Evolutionary conservation across 345 rosid species (phyloP), one percentile per base, ranked within the genome.

Genomic region (Eucalyptus polyanthemos): DNA sequence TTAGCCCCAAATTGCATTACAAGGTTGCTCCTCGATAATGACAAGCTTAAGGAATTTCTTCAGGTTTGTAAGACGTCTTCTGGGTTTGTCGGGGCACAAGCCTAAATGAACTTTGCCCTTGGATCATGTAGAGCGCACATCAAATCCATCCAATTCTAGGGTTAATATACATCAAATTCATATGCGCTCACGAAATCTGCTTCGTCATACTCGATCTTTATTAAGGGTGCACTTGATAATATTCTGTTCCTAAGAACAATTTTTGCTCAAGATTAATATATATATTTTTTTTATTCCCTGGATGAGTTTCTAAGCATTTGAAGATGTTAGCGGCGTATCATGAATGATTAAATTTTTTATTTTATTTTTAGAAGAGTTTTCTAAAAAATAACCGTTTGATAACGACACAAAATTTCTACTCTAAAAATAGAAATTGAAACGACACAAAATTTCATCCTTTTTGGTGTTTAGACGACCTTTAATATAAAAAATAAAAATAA

Each of bases 221-320:
- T 65, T 65, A n/a, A 31, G 2, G 9, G 9, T 53, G 24, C 58
- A 53, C 25, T 53, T 53, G 58, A 53, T 53, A 53, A 53, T 21
- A 53, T 53, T 53, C 0, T 19, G 2, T 19, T 19, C 25, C 0
- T 53, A 0, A 53, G 2, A 53, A 53, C 0, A 53, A 53, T 53
- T 53, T 21, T 0, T 8, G 5, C 5, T 21, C 11, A 53, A 0
- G 2, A 53, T 1, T 53, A 1, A 19, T 53, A 8, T 53, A 16
- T 51, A 6, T 51, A 3, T 51, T 51, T 3, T 8, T 53, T 53
- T 0, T 0, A 0, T 53, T 19, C 2, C 2, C 1, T 0, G 2
- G 0, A 19, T 53, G 11, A 53, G 25, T 53, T 53, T 53, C 0
- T 19, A 2, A 53, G 4, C 5, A 53, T 53, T 19, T 53, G 58